Base-by-base conservation (phyloP, 2,329 filamentous ascomycete genomes). In the Ophiostoma ulmi region DNA sequence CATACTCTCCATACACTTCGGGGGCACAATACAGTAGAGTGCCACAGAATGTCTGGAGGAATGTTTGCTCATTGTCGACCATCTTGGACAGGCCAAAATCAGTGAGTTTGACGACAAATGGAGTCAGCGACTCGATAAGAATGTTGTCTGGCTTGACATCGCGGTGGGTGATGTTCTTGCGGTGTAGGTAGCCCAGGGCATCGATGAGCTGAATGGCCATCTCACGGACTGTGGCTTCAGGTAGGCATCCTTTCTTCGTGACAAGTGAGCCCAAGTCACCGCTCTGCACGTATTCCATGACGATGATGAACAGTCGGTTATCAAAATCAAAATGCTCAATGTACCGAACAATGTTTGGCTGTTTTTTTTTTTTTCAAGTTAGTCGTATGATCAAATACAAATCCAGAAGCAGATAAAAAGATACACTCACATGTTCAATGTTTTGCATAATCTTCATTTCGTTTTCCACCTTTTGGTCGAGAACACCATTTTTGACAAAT, bases 121-220 rank as follows among this genome's bases (percentile, higher is more conserved):
- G 93, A 6, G 90, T 83, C 11, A 87, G 78, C 0, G 88, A 90
- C 13, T 89, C 84, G 74, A 98, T 91, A 58, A 99, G 84, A 72
- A 99, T 97, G 77, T 99, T 99, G 82, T 99, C 95, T 0, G 95
- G 95, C 78, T 99, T 99, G 77, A 99, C 93, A 79, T 99, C 95
- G n/a, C 95, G 91, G 80, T 99, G 95, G 0, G 94, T 98, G 75
- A 99, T 97, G 77, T 91, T 93, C 76, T 91, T 90, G 69, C 85
- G 83, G 79, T 99, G 95, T 10, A 99, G 84, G 78, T 99, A 97
- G 39, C 88, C 88, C 69, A 99, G 82, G 1, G 94, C 94, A 75
- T 90, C 87, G 63, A 97, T 81, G 48, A 98, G 86, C 78, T 97
- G 93, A 26, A 81, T 78, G 1, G 93, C 87, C 79, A 97, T 91